phyloP scores from a whole-genome alignment of 192 early-diverging fungal species.

The Dissophora ornata region DNA sequence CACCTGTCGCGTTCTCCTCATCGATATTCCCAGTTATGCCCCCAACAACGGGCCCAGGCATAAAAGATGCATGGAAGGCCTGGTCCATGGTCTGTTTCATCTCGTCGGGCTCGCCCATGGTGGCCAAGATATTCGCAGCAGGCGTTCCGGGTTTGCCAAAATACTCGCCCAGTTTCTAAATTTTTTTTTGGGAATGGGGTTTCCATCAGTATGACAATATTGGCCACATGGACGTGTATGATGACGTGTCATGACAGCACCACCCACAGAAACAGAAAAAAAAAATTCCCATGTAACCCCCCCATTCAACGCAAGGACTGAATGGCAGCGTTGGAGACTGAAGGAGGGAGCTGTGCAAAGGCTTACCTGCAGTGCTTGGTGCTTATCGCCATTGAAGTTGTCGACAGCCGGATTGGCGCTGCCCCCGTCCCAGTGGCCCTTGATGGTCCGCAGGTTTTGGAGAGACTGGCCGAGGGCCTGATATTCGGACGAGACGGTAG shows the following conservation, averaged over 20 bases:
- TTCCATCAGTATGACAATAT: background rate
- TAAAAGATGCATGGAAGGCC: conserved; percentile 21
- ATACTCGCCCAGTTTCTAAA: conserved; percentile 58
- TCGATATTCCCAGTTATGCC: background rate
- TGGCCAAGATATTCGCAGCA: conserved; percentile 52
- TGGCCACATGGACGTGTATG: background rate
- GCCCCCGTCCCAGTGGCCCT: conserved; percentile 53
- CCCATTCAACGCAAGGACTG: too few relatives aligned
- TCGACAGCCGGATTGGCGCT: conserved; percentile 45
- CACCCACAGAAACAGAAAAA: too few relatives aligned
- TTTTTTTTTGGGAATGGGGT: background rate
- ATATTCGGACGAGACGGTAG: conserved; percentile 40
- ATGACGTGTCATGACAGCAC: conserved; percentile 1
- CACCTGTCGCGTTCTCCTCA: conserved; percentile 14
- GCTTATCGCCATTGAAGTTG: conserved; percentile 57
- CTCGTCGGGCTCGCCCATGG: conserved; percentile 64
- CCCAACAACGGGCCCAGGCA: conserved; percentile 39
- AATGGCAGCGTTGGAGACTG: too few relatives aligned
- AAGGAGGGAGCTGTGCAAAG: too few relatives aligned
- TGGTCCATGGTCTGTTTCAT: conserved; percentile 52
- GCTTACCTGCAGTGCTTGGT: conserved; percentile 55
- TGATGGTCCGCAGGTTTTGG: conserved; percentile 47
- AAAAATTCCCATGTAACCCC: too few relatives aligned
- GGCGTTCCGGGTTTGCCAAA: conserved; percentile 59
- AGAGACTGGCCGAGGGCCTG: conserved; percentile 42